Conservation (phyloP, 2,329 filamentous ascomycete species). For the Aspergillus quadricinctus region DNA sequence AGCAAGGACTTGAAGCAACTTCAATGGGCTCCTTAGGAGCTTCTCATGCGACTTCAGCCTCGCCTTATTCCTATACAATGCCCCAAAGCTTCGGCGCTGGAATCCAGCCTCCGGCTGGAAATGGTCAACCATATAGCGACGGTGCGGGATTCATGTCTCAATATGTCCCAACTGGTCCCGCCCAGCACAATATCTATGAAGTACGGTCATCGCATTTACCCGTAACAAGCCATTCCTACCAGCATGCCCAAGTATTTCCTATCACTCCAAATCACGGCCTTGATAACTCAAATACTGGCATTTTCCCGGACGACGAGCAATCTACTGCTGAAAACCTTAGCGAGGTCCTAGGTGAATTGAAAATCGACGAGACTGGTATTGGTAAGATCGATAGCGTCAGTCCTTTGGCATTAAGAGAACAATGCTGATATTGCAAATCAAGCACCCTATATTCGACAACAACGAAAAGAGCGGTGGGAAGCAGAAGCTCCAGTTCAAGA, state of each 20-base stretch:
- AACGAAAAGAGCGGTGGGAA: slow-evolving; percentile 48
- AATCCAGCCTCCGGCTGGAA: slow-evolving; percentile 50
- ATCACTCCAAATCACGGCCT: slow-evolving; percentile 23
- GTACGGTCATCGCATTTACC: slow-evolving; percentile 28
- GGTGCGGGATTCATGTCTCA: slow-evolving; percentile 38
- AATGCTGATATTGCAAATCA: slow-evolving; percentile 8
- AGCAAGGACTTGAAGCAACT: slow-evolving; percentile 24
- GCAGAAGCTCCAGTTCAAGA: slow-evolving; percentile 57
- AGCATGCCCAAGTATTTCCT: slow-evolving; percentile 25
- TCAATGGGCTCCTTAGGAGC: slow-evolving; percentile 16
- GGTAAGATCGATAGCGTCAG: slow-evolving; percentile 53
- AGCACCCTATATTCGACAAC: slow-evolving; percentile 80
- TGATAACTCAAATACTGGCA: slow-evolving; percentile 38
- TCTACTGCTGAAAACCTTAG: slow-evolving; percentile 69
- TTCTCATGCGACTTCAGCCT: slow-evolving; percentile 44
- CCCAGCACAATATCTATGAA: slow-evolving; percentile 29
- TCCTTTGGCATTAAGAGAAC: not conserved
- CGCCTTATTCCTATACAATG: slow-evolving; percentile 51
- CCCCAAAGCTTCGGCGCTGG: slow-evolving; percentile 40
- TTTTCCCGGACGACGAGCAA: slow-evolving; percentile 57
- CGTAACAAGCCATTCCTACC: slow-evolving; percentile 26
- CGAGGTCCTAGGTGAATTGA: slow-evolving; percentile 78
- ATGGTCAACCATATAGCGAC: slow-evolving; percentile 41
- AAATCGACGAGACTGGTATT: slow-evolving; percentile 80
- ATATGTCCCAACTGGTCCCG: slow-evolving; percentile 29